phyloP scores from a whole-genome alignment of 2,329 filamentous ascomycete species.

The Pseudocercospora crystallina region DNA sequence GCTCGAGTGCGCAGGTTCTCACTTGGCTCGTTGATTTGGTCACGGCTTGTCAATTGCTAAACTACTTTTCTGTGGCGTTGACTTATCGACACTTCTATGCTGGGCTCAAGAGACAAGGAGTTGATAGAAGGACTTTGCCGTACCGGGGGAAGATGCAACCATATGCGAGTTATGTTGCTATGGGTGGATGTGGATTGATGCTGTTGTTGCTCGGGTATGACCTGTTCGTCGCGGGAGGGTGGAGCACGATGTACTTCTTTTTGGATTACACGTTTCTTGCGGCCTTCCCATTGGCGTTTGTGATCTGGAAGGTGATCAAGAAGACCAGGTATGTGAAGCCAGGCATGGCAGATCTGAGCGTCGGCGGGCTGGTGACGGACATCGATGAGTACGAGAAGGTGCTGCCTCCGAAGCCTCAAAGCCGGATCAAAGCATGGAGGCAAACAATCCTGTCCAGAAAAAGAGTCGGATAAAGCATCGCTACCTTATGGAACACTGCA shows the following conservation, averaged over 20 bases:
- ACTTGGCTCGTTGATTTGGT: slow-evolving; percentile 51
- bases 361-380: slow-evolving; percentile 13
- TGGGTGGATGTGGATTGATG: slow-evolving; percentile 22
- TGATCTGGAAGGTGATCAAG: slow-evolving; percentile 7
- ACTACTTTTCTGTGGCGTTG: slow-evolving; percentile 58
- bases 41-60: slow-evolving; percentile 58
- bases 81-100: slow-evolving; percentile 58
- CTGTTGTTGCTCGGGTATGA: slow-evolving; percentile 55
- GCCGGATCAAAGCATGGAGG: no score
- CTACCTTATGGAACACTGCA: no score
- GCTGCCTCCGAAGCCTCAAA: background rate
- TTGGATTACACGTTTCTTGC: slow-evolving; percentile 44
- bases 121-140: slow-evolving; percentile 53
- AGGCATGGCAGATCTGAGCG: slow-evolving; percentile 14
- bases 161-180: slow-evolving; percentile 45
- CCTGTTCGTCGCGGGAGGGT: slow-evolving; percentile 33
- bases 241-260: slow-evolving; percentile 40
- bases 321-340: slow-evolving; percentile 12
- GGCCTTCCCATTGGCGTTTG: slow-evolving; percentile 9
- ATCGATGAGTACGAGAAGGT: slow-evolving; percentile 15
- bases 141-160: slow-evolving; percentile 56
- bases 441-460: no score
- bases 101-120: slow-evolving; percentile 48
- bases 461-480: no score
- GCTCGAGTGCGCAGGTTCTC: slow-evolving; percentile 26